Base-by-base conservation (phyloP, 768 basidiomycete species). In the Wakefieldia striispora region DNA sequence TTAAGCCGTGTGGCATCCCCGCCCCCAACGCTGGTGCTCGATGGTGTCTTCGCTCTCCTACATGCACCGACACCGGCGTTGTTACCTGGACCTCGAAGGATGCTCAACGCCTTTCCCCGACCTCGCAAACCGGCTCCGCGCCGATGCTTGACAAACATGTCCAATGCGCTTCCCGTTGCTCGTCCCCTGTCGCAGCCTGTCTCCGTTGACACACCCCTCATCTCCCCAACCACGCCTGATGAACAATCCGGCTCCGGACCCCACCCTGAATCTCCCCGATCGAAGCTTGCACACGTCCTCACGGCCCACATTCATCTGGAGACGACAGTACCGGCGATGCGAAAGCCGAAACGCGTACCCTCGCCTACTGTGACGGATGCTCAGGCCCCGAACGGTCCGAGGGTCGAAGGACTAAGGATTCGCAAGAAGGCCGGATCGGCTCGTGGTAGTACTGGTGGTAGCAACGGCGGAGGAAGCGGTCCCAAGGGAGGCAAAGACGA, bases 1-100 rank as follows among this genome's bases (percentile, higher is more conserved):
- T 43, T 40, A 6, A 43, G 19, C 27, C 54, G 46, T 1, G 14
- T 2, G 10, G 12, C 16, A 3, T 50, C 60, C 13, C 45, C 61
- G 29, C 43, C 61, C 20, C 60, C 60, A 3, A 52, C 52, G 0
- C 9, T 62, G 29, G 55, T 62, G 0, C 41, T 62, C 26, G 61
- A 62, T 2, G 61, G 61, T 6, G 49, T 62, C 19, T 62, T 62
- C 4, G 58, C 58, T 11, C 51, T 63, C 41, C 48, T 61, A 1
- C 29, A 13, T 10, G 6, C 24, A 1, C 11, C 34, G 1, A 0
- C 38, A 1, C 7, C 36, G 1, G 9, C 35, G n/a, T 20, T 35
- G 14, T 11, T 20, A 3, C 9, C n/a, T 5, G 38, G 23, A 10
- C 29, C 47, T 4, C 34, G 14, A 11, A 19, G 19, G 23, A 24